phyloP scores from a whole-genome alignment of 176 grass and related monocot genomes.

The Triticum turgidum region DNA sequence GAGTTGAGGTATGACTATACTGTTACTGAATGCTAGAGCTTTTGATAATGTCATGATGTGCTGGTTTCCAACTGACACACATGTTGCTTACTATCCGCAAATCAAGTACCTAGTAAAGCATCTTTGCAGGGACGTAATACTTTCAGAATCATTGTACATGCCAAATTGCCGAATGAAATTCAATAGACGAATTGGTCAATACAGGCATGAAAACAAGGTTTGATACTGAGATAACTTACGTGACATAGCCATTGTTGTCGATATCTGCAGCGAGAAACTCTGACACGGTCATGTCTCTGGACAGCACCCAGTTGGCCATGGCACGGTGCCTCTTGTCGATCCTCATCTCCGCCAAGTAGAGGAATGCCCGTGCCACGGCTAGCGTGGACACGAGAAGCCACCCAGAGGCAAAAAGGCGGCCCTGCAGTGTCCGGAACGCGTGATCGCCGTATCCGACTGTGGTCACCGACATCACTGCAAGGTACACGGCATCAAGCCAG shows the following conservation, averaged over 20 bases:
- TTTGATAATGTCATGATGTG: not conserved
- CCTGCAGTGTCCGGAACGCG: conserved; percentile 62
- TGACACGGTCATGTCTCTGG: conserved; percentile 79
- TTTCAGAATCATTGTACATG: not conserved
- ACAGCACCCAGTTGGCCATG: conserved; percentile 86
- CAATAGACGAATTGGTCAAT: not conserved
- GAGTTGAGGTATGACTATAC: not conserved
- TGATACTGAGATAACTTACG: conserved; percentile 46
- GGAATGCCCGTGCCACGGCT: conserved; percentile 77
- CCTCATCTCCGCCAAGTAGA: conserved; percentile 92
- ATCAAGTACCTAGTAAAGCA: not conserved
- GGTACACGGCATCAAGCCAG: conserved; percentile 77
- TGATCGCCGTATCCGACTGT: conserved; percentile 88
- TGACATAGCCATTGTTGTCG: conserved; percentile 91
- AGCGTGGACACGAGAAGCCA: conserved; percentile 95
- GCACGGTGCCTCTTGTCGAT: conserved; percentile 87
- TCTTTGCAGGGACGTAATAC: not conserved
- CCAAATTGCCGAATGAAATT: not conserved
- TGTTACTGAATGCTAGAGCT: not conserved
- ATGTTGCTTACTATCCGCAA: not conserved
- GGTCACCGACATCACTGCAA: conserved; percentile 90
- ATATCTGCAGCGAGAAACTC: conserved; percentile 91
- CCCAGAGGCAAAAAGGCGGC: conserved; percentile 68
- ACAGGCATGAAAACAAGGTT: not conserved
- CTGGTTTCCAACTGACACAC: not conserved